These are phyloP conservation scores for Magnusiomyces clavatus DNA, from an alignment of 1,139 yeast species.

Conservation along the genomic window DNA sequence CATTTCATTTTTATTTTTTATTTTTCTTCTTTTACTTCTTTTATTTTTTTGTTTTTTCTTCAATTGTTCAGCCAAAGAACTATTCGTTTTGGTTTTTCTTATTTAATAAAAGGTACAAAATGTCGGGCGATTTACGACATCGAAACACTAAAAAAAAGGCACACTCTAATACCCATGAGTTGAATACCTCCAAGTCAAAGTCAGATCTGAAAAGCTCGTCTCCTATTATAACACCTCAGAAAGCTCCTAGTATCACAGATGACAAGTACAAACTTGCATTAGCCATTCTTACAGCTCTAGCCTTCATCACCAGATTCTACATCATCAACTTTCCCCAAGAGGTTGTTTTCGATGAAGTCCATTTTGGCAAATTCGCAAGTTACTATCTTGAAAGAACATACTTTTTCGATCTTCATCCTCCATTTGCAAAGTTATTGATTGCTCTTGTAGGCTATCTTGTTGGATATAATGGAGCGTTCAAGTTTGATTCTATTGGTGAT, in stretches of 20 bases:
- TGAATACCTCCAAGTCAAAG: background rate
- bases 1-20: too few species aligned
- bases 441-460: slow-evolving; percentile 85
- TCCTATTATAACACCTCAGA: background rate
- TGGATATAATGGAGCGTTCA: slow-evolving; percentile 84
- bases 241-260: background rate
- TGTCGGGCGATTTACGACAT: slow-evolving; percentile 15
- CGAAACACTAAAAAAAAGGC: slow-evolving; percentile 15
- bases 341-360: slow-evolving; percentile 97
- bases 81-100: too few species aligned
- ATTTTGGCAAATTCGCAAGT: slow-evolving; percentile 92
- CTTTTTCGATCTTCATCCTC: slow-evolving; percentile 96
- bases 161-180: background rate
- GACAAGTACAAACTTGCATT: slow-evolving; percentile 11
- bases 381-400: slow-evolving; percentile 14
- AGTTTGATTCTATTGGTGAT: slow-evolving; percentile 87
- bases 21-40: too few species aligned
- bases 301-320: slow-evolving; percentile 65
- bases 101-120: slow-evolving; percentile 2
- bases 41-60: too few species aligned
- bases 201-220: background rate
- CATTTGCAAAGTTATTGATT: slow-evolving; percentile 87
- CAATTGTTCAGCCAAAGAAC: too few species aligned
- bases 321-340: slow-evolving; percentile 65
- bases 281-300: slow-evolving; percentile 50